Evolutionary conservation across 768 basidiomycete genomes (phyloP), one percentile per base, ranked within the genome.

Genomic region (Termitomyces sp.): DNA sequence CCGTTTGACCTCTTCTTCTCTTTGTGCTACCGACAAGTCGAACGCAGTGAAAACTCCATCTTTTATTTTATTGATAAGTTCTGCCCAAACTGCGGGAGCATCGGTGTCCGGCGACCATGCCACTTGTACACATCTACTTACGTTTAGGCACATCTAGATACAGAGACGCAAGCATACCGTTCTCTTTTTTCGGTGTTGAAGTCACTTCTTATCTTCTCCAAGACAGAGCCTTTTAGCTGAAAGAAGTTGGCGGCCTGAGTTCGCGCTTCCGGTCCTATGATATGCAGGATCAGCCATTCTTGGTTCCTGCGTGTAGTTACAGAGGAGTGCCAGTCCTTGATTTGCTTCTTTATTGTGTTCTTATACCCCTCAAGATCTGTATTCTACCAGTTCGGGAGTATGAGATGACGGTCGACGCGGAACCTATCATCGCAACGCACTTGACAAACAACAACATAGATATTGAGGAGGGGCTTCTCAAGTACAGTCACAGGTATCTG

Each of bases 271-370:
- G 88, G 84, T 42, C 84, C 80, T 45, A 92, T 82, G 46, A 98
- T 81, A 61, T 97, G 88, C 7, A 96, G 75, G 57, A 98, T 88
- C 53, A 98, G 73, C 90, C 95, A 97, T 71, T 97, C 96, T 67
- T 94, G 92, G 63, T 90, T 85, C 71, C 85, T 93, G 60, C 85
- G 77, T 44, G 82, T 71, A 24, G 76, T 70, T 37, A 93, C 73
- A 2, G 77, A 67, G 2, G 76, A 74, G 56, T 91, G 87, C 97
- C 97, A 99, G 57, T 98, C 93, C 62, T 90, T 90, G 60, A 98
- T 88, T 67, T 96, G 91, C 59, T 86, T 89, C 65, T 85, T 88
- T 19, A 89, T 78, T 0, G 80, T 78, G 24, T 77, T 78, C 63
- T 85, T 87, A 75, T 99, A 99, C 3, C 77, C 74, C 45, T 98